These are phyloP conservation scores for Globisporangium parvum DNA, from an alignment of 352 stramenopile genomes.

Conservation along the genomic window DNA sequence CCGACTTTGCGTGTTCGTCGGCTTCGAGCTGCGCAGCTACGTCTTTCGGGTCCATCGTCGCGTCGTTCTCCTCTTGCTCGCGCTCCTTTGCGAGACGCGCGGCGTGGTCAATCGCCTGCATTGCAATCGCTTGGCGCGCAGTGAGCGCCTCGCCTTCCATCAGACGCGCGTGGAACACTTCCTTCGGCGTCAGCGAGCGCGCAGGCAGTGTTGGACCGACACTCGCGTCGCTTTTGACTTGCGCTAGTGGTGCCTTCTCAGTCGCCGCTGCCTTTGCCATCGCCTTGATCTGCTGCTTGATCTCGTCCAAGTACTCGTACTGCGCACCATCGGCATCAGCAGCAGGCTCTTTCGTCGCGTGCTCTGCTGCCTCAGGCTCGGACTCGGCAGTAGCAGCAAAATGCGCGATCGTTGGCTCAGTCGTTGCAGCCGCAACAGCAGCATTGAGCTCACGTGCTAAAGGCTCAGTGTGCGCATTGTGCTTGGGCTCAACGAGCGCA, in stretches of 20 bases:
- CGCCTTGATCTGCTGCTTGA: not conserved
- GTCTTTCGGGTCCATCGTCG: constrained; percentile 15
- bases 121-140: not conserved
- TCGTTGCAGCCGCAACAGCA: not conserved
- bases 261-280: not conserved
- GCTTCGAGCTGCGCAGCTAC: constrained; percentile 11
- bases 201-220: not conserved
- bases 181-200: constrained; percentile 4
- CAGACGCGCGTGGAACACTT: constrained; percentile 12
- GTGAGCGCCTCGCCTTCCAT: not conserved
- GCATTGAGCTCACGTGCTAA: not conserved
- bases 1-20: constrained; percentile 21
- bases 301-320: constrained; percentile 2
- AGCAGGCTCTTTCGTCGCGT: not conserved
- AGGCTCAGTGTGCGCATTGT: not conserved
- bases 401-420: not conserved
- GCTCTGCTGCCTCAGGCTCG: not conserved
- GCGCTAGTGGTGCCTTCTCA: not conserved
- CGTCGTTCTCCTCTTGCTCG: not conserved
- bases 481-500: no score
- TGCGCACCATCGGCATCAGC: not conserved
- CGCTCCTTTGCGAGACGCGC: constrained; percentile 4
- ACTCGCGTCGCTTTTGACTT: not conserved
- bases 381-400: no score
- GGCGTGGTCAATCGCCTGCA: constrained; percentile 7